phyloP scores from a whole-genome alignment of 2,329 filamentous ascomycete species.

The Pseudogymnoascus sp. region DNA sequence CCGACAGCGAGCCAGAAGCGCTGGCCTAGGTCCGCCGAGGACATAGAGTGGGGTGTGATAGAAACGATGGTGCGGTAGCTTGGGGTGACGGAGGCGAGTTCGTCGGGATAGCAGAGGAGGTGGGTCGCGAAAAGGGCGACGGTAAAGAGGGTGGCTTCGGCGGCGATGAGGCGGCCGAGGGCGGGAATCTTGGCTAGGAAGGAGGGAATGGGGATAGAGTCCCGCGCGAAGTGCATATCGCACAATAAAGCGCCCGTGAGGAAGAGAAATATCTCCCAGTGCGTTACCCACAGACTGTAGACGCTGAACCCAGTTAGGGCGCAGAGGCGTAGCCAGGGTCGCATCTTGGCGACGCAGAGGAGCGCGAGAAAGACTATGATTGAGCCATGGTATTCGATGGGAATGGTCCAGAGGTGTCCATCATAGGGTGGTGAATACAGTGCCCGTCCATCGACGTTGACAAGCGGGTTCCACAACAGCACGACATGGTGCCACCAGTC shows the following conservation, averaged over 20 bases:
- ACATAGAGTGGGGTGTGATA: not conserved
- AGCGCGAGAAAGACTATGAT: constrained; percentile 25
- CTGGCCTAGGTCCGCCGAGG: constrained; percentile 17
- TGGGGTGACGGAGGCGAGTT: constrained; percentile 10
- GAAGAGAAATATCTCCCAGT: constrained; percentile 19
- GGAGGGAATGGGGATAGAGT: not conserved
- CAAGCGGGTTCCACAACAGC: not conserved
- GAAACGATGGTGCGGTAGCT: constrained; percentile 12
- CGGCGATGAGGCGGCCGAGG: not conserved
- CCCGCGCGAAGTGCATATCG: constrained; percentile 16
- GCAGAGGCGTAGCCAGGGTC: constrained; percentile 19
- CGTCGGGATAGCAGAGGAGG: constrained; percentile 13
- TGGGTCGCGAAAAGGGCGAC: constrained; percentile 13
- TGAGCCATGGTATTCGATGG: constrained; percentile 27
- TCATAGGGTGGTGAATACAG: constrained; percentile 20
- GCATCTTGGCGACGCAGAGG: constrained; percentile 20
- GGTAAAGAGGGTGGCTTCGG: not conserved
- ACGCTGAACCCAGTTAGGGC: constrained; percentile 24
- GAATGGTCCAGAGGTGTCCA: constrained; percentile 28
- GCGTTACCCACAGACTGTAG: constrained; percentile 16
- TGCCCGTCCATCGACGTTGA: not conserved
- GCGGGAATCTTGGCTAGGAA: not conserved
- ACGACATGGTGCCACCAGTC: not conserved
- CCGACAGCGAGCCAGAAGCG: constrained; percentile 25
- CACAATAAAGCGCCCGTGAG: constrained; percentile 16